Evolutionary conservation across 192 early-diverging fungal genomes (phyloP), one percentile per base, ranked within the genome.

Genomic region (Backusella tuberculispora): DNA sequence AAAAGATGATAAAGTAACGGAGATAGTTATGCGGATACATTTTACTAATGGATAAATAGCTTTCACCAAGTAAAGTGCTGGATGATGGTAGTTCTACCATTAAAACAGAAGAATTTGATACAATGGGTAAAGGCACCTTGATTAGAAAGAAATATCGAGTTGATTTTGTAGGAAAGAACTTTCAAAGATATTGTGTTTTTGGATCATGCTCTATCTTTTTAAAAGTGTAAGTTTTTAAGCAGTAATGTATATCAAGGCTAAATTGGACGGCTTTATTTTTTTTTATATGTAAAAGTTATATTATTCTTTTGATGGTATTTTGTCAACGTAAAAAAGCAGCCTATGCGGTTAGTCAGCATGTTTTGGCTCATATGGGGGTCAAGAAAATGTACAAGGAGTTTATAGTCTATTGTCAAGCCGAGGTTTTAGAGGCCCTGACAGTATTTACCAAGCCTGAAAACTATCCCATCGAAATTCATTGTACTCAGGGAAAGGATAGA

Each of bases 401-500:
- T 41, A 34, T 72, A 15, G 66, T 79, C 26, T 78, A 72, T 34
- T 83, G 84, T 29, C 74, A 80, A 37, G 53, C 45, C 1, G 83
- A 87, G 42, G 77, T 87, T 21, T 47, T 75, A 2, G 73, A 84
- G n/a, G 84, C 84, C 12, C 45, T 91, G 75, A 80, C 82, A 37
- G 78, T 88, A 12, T 85, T 91, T 76, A 80, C 83, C 19, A 84
- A 87, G 66, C 81, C 83, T 15, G 68, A 77, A 21, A 87, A 86
- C 43, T 88, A 87, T 64, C 90, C 90, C 10, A 83, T 91, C 5
- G 74, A 89, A 29, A 83, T 91, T 19, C 90, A 91, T 72, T 91
- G 90, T 80, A 86, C 87, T 64, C 88, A 90, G 53, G 90, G 90
- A 46, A 91, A 91, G 75, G 90, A 91, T 76, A 85, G 90, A 69